Base-by-base conservation (phyloP, 78 protist genomes). In the Dictyostelium discoideum region DNA sequence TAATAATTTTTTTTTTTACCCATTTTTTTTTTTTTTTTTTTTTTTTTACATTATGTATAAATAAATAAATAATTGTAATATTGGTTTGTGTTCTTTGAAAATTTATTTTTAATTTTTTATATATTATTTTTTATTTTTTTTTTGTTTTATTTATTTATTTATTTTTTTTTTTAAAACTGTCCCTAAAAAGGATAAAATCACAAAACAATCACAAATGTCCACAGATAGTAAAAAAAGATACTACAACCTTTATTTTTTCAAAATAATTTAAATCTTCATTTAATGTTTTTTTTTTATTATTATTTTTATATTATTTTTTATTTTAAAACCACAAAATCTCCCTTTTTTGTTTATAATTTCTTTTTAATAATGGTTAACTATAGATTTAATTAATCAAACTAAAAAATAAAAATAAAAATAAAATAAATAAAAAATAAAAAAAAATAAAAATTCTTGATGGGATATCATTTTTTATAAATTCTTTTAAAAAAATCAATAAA, bases 171-270 rank as follows among this genome's bases (percentile, higher is more conserved):
- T 22, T 1, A 8, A 11, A 26, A 3, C 20, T 13, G 11, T 0
- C 32, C 77, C 26, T 67, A 26, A 69, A 69, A 69, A 69, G 77
- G 77, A 69, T 26, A 69, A 69, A 69, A 69, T 69, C 77, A 69
- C 77, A 69, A 69, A 11, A n/a, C 20, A 69, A 69, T 69, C 77
- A 26, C 76, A 24, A 26, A 26, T 69, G 32, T 69, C 77, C 77
- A n/a, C 32, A 69, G 18, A 26, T 26, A 67, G 32, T 24, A 67
- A 69, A 22, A 69, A 69, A 69, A 69, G 77, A 69, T 69, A 69
- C 77, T 69, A 26, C 37, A 69, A 69, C 77, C 77, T 69, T 69
- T 69, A 69, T 26, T 26, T 24, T 69, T 69, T 69, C 77, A 69
- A 69, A 69, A 69, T 26, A 26, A 69, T 26, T 69, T 26, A 69